Conservation (phyloP, 2,329 filamentous ascomycete genomes). For the Pyricularia sp. region DNA sequence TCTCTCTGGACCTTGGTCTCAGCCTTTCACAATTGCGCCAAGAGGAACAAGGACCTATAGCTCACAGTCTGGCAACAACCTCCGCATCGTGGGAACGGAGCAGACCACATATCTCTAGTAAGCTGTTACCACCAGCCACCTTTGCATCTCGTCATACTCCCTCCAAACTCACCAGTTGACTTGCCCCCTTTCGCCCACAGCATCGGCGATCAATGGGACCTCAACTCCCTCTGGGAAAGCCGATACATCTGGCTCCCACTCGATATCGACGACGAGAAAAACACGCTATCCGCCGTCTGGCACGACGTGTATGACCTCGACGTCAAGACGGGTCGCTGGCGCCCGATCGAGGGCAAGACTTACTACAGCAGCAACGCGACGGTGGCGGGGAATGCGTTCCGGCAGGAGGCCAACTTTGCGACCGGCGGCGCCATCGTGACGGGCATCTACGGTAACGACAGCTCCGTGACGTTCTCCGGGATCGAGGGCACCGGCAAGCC, state of each 20-base stretch:
- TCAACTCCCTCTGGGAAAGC: conserved; percentile 45
- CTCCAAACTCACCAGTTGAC: neutral
- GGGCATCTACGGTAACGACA: conserved; percentile 44
- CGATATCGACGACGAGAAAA: conserved; percentile 39
- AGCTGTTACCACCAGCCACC: neutral
- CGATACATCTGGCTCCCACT: conserved; percentile 49
- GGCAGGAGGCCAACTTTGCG: conserved; percentile 46
- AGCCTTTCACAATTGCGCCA: conserved; percentile 41
- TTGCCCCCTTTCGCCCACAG: neutral
- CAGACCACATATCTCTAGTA: conserved; percentile 38
- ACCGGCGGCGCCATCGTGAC: conserved; percentile 36
- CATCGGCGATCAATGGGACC: conserved; percentile 32
- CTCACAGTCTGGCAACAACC: conserved; percentile 40
- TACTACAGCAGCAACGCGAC: conserved; percentile 21
- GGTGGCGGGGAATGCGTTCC: conserved; percentile 33
- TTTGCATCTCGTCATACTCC: neutral
- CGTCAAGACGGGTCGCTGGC: conserved; percentile 39
- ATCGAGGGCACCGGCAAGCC: conserved; percentile 38
- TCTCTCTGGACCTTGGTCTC: conserved; percentile 41
- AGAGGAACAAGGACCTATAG: conserved; percentile 41
- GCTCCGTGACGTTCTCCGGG: conserved; percentile 38
- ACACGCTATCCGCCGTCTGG: conserved; percentile 39
- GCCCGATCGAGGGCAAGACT: conserved; percentile 33
- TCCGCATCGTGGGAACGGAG: conserved; percentile 36
- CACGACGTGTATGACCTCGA: conserved; percentile 47